These are phyloP conservation scores for Talaromyces nanjingensis DNA, from an alignment of 495 filamentous ascomycete genomes.

Conservation along the genomic window DNA sequence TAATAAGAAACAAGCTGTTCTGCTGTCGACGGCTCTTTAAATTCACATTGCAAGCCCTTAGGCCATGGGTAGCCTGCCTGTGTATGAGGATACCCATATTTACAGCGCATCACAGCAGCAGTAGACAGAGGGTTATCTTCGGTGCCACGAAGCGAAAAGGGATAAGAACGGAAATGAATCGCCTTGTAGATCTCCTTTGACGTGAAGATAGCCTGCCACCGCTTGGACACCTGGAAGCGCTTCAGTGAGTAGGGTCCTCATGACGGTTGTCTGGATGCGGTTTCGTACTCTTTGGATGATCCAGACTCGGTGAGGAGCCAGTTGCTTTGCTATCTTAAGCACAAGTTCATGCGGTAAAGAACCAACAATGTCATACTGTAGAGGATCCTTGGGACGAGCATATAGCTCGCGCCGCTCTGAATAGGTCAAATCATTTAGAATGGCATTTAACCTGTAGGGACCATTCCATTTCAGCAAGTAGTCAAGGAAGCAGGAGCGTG, in stretches of 20 bases:
- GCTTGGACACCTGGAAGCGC: constrained; percentile 22
- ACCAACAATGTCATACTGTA: constrained; percentile 30
- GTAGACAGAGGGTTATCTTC: constrained; percentile 1
- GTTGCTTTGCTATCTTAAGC: constrained; percentile 16
- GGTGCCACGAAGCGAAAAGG: neutral
- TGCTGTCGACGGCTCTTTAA: neutral
- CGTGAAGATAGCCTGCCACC: constrained; percentile 26
- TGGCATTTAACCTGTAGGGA: constrained; percentile 17
- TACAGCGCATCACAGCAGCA: neutral
- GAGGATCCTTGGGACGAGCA: constrained; percentile 12
- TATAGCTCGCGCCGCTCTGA: constrained; percentile 29
- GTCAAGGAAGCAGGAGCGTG: neutral
- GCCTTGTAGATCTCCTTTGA: constrained; percentile 14
- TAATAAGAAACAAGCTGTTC: neutral
- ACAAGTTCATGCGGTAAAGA: constrained; percentile 27
- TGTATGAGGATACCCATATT: neutral
- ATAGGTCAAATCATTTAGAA: constrained; percentile 22
- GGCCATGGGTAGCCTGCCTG: neutral
- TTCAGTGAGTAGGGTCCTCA: neutral
- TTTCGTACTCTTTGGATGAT: constrained; percentile 21
- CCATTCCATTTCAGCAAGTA: neutral
- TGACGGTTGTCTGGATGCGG: no score
- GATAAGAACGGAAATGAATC: constrained; percentile 13
- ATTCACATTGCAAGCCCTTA: neutral
- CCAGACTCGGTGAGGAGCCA: constrained; percentile 21